These are phyloP conservation scores for Psilocybe sp. DNA, from an alignment of 768 basidiomycete species.

Conservation along the genomic window DNA sequence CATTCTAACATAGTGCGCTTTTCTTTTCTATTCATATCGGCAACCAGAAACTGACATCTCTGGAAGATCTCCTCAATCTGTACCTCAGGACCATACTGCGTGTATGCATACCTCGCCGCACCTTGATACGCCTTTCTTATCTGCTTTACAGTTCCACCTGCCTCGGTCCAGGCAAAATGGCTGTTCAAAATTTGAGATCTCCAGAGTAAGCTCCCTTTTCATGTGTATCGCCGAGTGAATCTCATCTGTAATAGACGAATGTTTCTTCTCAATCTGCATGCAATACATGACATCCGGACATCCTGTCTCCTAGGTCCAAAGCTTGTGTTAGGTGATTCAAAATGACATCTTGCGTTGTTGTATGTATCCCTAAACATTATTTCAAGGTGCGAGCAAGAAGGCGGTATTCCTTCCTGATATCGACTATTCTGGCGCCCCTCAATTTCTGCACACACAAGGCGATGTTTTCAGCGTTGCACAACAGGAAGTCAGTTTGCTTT, in stretches of 20 bases:
- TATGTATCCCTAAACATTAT: background rate
- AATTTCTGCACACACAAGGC: slow-evolving; percentile 49
- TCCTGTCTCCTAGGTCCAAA: slow-evolving; percentile 46
- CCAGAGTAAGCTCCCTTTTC: slow-evolving; percentile 33
- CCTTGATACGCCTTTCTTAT: slow-evolving; percentile 1
- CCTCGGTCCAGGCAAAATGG: slow-evolving; percentile 53
- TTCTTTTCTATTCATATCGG: background rate
- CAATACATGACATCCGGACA: slow-evolving; percentile 54
- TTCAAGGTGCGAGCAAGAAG: slow-evolving; percentile 48
- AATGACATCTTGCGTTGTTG: background rate
- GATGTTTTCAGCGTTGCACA: slow-evolving; percentile 65
- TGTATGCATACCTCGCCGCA: slow-evolving; percentile 34
- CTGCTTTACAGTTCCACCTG: slow-evolving; percentile 46
- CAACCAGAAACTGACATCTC: background rate
- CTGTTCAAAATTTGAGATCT: slow-evolving; percentile 39
- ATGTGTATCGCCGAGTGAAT: background rate
- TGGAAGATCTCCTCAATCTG: slow-evolving; percentile 51
- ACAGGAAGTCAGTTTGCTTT: slow-evolving; percentile 35
- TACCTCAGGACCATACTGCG: slow-evolving; percentile 41
- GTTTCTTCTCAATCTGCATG: slow-evolving; percentile 33
- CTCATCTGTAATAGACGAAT: slow-evolving; percentile 26
- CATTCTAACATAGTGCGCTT: slow-evolving; percentile 22
- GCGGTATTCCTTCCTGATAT: slow-evolving; percentile 54
- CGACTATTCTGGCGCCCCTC: slow-evolving; percentile 30
- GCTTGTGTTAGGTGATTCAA: slow-evolving; percentile 49